phyloP scores from a whole-genome alignment of 345 rosid genomes.

The Luvunga scandens region DNA sequence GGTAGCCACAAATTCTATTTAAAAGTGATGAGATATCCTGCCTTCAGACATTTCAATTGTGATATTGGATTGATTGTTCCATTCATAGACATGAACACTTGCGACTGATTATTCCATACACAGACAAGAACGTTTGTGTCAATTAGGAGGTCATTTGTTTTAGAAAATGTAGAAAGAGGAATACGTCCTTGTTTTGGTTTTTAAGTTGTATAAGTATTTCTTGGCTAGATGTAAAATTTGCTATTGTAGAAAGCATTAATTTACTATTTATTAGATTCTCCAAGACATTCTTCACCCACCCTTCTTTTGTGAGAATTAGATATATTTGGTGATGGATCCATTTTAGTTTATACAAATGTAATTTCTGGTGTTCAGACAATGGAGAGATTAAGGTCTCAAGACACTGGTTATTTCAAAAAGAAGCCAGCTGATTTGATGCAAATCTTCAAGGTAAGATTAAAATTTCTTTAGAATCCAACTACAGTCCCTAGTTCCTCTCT shows the following conservation, averaged over 20 bases:
- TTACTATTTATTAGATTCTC: neutral
- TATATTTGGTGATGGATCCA: neutral
- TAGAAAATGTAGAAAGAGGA: neutral
- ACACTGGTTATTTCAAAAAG: conserved; percentile 78
- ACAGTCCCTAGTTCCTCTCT: neutral
- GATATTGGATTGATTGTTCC: neutral
- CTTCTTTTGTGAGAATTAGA: neutral
- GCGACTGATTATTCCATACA: neutral
- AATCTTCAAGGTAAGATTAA: conserved; percentile 73
- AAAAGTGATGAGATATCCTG: neutral
- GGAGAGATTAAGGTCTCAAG: conserved; percentile 90
- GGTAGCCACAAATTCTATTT: neutral
- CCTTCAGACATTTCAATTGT: neutral
- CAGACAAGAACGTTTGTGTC: neutral
- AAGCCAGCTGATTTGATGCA: conserved; percentile 94
- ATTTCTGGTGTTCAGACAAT: conserved; percentile 59
- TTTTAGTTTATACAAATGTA: conserved; percentile 16
- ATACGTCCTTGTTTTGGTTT: neutral
- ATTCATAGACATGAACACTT: neutral
- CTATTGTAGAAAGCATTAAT: neutral
- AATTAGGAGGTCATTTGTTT: conserved; percentile 2
- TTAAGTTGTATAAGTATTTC: neutral
- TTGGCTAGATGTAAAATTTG: neutral
- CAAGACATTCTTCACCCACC: neutral
- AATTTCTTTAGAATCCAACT: conserved; percentile 13